Percentiles rank a stretch among this genome's conserved stretches.
These are phyloP conservation scores for Fraxinus dipetala DNA, from an alignment of 305 asterid genomes.

Conservation along the genomic window DNA sequence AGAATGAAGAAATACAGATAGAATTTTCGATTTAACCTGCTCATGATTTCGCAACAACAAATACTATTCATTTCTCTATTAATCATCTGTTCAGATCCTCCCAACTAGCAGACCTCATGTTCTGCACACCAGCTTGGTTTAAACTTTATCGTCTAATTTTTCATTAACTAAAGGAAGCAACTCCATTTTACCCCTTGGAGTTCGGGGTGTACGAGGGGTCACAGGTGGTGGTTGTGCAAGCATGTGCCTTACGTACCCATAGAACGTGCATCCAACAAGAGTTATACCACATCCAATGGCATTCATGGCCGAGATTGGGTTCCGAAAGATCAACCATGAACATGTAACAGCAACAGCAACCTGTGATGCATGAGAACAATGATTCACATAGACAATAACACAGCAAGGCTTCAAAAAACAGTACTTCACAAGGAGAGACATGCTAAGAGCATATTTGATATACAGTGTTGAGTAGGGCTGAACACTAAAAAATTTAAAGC, in stretches of 20 bases:
- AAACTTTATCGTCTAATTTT: slow-evolving; percentile 67
- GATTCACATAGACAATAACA: neutral
- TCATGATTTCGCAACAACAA: neutral
- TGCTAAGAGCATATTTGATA: neutral
- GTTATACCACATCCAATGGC: slow-evolving; percentile 75
- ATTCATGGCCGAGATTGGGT: slow-evolving; percentile 80
- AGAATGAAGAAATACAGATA: neutral
- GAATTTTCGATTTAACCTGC: slow-evolving; percentile 16
- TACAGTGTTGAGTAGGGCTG: neutral
- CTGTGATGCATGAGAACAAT: slow-evolving; percentile 26
- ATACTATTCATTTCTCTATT: slow-evolving; percentile 23
- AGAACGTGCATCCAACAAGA: slow-evolving; percentile 81
- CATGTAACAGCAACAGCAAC: slow-evolving; percentile 94
- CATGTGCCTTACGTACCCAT: slow-evolving; percentile 77
- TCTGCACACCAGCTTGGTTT: slow-evolving; percentile 2
- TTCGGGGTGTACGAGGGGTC: slow-evolving; percentile 66
- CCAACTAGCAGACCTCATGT: neutral
- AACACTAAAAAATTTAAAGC: neutral
- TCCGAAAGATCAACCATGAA: slow-evolving; percentile 86
- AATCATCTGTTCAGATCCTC: slow-evolving; percentile 6
- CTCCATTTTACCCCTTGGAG: slow-evolving; percentile 62
- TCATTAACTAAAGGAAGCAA: slow-evolving; percentile 63
- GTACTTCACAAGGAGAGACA: neutral
- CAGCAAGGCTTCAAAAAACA: neutral
- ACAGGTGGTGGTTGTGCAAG: slow-evolving; percentile 58